These are phyloP conservation scores for Hymenoscyphus linearis DNA, from an alignment of 2,329 filamentous ascomycete genomes.

Conservation along the genomic window DNA sequence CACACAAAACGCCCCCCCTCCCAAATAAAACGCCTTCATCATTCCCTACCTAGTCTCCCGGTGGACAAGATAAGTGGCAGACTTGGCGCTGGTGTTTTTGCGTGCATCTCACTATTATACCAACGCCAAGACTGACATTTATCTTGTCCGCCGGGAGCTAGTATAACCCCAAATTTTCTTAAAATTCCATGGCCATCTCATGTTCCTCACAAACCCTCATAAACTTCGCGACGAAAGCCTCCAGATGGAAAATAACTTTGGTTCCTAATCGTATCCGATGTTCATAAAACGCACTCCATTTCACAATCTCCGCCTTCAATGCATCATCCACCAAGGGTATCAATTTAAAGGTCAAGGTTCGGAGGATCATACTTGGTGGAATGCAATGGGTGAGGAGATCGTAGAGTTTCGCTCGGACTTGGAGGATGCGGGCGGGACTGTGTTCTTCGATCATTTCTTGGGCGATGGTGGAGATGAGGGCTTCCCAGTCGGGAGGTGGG, in stretches of 20 bases:
- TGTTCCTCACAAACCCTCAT: slow-evolving; percentile 95
- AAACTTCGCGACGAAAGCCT: slow-evolving; percentile 97
- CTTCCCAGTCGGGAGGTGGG: slow-evolving; percentile 95
- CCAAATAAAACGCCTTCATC: neutral
- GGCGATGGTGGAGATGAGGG: slow-evolving; percentile 82
- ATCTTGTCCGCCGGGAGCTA: too few relatives aligned
- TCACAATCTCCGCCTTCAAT: slow-evolving; percentile 86
- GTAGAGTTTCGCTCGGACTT: slow-evolving; percentile 91
- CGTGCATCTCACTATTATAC: too few relatives aligned
- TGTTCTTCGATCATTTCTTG: slow-evolving; percentile 90
- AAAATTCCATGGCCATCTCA: slow-evolving; percentile 77
- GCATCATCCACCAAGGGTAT: slow-evolving; percentile 81
- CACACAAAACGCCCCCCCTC: neutral
- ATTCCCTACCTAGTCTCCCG: neutral
- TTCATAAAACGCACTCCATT: slow-evolving; percentile 96
- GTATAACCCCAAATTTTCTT: slow-evolving; percentile 2
- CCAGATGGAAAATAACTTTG: slow-evolving; percentile 96
- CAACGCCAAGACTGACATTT: too few relatives aligned
- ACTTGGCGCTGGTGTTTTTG: too few relatives aligned
- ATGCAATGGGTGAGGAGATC: slow-evolving; percentile 97
- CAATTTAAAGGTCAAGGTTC: slow-evolving; percentile 91
- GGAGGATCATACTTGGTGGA: slow-evolving; percentile 87
- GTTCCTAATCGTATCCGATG: slow-evolving; percentile 86
- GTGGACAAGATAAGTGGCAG: too few relatives aligned
- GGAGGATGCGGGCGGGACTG: slow-evolving; percentile 80